Conservation (phyloP, 2,329 filamentous ascomycete species). For the Aspergillus sp. region DNA sequence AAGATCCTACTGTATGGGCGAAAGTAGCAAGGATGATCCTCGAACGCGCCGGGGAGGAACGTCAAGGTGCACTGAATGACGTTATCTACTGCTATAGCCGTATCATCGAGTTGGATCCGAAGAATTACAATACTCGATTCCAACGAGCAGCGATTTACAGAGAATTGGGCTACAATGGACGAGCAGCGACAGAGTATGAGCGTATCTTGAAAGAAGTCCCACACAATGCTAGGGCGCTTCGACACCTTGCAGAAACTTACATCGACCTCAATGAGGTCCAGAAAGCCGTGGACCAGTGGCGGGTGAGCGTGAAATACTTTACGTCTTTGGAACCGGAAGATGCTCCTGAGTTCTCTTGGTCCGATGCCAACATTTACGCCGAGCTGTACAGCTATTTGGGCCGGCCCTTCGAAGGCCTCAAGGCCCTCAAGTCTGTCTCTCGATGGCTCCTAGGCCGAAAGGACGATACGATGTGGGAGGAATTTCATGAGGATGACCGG, state of each 20-base stretch:
- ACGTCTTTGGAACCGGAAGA: constrained; percentile 47
- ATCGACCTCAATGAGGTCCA: constrained; percentile 54
- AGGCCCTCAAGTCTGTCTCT: constrained; percentile 69
- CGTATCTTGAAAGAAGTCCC: constrained; percentile 57
- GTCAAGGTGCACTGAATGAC: constrained; percentile 47
- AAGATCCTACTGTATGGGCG: constrained; percentile 59
- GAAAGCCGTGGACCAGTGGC: constrained; percentile 54
- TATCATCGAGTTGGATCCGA: constrained; percentile 55
- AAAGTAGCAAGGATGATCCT: constrained; percentile 59
- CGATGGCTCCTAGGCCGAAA: constrained; percentile 80
- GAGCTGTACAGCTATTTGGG: constrained; percentile 72
- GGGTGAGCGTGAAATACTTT: constrained; percentile 55
- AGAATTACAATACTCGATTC: constrained; percentile 56
- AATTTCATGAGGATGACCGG: constrained; percentile 70
- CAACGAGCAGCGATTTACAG: constrained; percentile 59
- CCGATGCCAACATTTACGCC: constrained; percentile 80
- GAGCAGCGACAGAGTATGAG: constrained; percentile 55
- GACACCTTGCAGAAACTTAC: constrained; percentile 59
- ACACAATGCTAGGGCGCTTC: constrained; percentile 57
- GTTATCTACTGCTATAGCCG: constrained; percentile 57
- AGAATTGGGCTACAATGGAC: constrained; percentile 50
- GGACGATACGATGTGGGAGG: constrained; percentile 76
- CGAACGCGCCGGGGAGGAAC: constrained; percentile 50
- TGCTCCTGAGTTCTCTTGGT: constrained; percentile 64
- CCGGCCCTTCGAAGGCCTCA: constrained; percentile 66